Percentiles rank a stretch among this genome's conserved stretches.
Conservation (phyloP, 1,284 basidiomycete species). For the Paramarasmius palmivorus region DNA sequence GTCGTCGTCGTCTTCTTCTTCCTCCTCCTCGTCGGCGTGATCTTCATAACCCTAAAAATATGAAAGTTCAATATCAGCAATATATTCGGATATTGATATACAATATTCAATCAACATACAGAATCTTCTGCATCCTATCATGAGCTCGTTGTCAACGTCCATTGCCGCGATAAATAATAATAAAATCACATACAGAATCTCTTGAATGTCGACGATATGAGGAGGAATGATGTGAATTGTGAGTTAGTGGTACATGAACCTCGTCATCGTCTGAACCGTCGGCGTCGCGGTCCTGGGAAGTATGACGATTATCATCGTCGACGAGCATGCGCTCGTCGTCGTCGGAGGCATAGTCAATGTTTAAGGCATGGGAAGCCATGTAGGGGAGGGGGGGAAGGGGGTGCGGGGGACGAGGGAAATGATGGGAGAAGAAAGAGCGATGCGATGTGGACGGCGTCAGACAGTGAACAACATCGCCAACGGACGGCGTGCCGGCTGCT, state of each 20-base stretch:
- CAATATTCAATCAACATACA: constrained; percentile 39
- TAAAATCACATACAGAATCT: constrained; percentile 33
- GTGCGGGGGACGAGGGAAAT: constrained; percentile 32
- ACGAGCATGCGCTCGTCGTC: constrained; percentile 48
- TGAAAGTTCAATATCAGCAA: not conserved
- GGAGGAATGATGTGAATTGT: not conserved
- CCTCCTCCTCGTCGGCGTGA: constrained; percentile 45
- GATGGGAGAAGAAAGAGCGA: constrained; percentile 16
- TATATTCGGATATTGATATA: not conserved
- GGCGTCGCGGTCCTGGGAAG: constrained; percentile 37
- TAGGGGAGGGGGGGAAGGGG: constrained; percentile 27
- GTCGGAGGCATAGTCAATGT: constrained; percentile 40
- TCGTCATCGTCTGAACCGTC: constrained; percentile 56
- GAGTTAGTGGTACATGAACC: constrained; percentile 20
- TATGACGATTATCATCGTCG: constrained; percentile 35
- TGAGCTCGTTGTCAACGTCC: constrained; percentile 2
- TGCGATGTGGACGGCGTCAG: not conserved
- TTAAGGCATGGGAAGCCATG: constrained; percentile 32
- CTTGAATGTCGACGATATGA: constrained; percentile 22
- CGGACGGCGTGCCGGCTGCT: constrained; percentile 3
- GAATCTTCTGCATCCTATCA: constrained; percentile 65
- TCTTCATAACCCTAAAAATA: constrained; percentile 66
- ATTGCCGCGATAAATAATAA: constrained; percentile 4
- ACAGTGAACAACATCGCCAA: constrained; percentile 1
- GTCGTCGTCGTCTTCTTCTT: constrained; percentile 53